phyloP scores from a whole-genome alignment of 2,329 filamentous ascomycete genomes.

The Fusarium incarnatum region DNA sequence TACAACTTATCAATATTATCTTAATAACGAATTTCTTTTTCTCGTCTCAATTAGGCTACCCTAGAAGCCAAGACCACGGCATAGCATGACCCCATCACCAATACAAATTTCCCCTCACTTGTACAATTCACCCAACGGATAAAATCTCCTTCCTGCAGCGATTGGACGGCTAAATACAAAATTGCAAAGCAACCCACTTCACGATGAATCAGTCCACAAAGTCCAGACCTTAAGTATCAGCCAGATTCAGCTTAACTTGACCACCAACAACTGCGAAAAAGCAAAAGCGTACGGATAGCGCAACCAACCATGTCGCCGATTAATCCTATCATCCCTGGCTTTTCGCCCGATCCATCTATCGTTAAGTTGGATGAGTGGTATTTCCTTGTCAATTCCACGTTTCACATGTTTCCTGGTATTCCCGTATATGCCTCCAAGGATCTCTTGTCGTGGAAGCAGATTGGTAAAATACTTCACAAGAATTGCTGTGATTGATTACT shows the following conservation, averaged over 20 bases:
- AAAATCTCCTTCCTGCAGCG: neutral
- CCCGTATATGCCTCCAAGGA: slow-evolving; percentile 13
- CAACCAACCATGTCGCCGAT: slow-evolving; percentile 9
- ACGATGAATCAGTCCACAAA: neutral
- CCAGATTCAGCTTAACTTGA: neutral
- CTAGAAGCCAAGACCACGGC: neutral
- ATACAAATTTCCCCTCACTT: neutral
- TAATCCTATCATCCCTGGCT: slow-evolving; percentile 24
- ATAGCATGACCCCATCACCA: neutral
- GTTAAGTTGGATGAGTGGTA: slow-evolving; percentile 22
- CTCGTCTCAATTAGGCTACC: neutral
- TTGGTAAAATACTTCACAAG: neutral
- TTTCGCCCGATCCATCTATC: slow-evolving; percentile 23
- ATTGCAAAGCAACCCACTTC: neutral
- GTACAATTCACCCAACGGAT: neutral
- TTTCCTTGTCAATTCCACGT: slow-evolving; percentile 24
- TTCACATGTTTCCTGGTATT: slow-evolving; percentile 25
- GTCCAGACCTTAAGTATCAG: slow-evolving; percentile 9
- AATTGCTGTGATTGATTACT: neutral
- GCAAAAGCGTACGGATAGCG: neutral
- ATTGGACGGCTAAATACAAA: slow-evolving; percentile 20
- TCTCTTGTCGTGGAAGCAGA: slow-evolving; percentile 15
- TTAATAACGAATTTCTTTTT: neutral
- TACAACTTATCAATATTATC: no score
- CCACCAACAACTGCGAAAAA: neutral